phyloP scores from a whole-genome alignment of 352 stramenopile species.

The Pilasporangium apinafurcum region DNA sequence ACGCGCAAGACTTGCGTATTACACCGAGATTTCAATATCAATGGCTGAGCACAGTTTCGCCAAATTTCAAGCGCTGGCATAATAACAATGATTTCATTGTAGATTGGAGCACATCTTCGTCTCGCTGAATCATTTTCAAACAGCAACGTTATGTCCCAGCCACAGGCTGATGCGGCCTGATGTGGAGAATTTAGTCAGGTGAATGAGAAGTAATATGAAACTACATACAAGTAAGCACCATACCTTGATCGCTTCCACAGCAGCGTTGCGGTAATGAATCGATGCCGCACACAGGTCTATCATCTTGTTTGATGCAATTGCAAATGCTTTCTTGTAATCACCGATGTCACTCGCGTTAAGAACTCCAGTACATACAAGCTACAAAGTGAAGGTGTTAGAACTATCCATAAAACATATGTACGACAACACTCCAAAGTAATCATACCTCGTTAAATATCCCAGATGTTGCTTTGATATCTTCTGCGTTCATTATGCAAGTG shows the following conservation, averaged over 20 bases:
- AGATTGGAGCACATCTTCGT: conserved; percentile 23
- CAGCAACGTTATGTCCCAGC: conserved; percentile 36
- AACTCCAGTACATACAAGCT: conserved; percentile 5
- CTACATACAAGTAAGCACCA: neutral
- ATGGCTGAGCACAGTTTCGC: conserved; percentile 17
- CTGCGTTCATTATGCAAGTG: too few species aligned
- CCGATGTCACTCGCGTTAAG: neutral
- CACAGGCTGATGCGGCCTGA: conserved; percentile 27
- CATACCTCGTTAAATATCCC: too few species aligned
- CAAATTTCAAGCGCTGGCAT: conserved; percentile 35
- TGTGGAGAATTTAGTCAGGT: conserved; percentile 8
- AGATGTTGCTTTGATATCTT: too few species aligned
- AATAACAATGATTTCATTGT: conserved; percentile 37
- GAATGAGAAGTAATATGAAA: conserved; percentile 11
- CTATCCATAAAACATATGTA: too few species aligned
- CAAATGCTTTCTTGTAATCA: conserved; percentile 8
- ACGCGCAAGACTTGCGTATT: conserved; percentile 24
- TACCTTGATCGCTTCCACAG: conserved; percentile 20
- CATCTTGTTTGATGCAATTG: neutral
- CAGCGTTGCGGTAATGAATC: conserved; percentile 2
- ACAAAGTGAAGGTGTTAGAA: neutral
- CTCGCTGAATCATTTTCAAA: conserved; percentile 24
- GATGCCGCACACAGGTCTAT: conserved; percentile 1
- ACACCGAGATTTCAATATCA: conserved; percentile 22
- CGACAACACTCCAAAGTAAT: too few species aligned